Evolutionary conservation across 441 rosid species (phyloP), one percentile per base, ranked within the genome.

Genomic region (Pelargonium fulgidum): DNA sequence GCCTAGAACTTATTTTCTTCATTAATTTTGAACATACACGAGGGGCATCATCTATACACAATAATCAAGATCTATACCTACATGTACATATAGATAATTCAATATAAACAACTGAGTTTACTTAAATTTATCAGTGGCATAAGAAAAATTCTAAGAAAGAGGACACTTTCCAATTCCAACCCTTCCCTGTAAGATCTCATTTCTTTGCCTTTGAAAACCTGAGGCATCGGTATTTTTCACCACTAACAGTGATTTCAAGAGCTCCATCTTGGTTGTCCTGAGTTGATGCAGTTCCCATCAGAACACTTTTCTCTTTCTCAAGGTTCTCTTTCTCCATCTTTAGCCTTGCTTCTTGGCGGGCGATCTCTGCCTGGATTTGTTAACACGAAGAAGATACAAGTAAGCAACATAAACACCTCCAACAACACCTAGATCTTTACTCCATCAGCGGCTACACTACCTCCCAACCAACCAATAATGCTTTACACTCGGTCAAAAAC

Each of bases 181-280:
- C 16, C 58, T 39, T 47, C 36, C 67, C 52, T 52, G 72, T 44
- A 36, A 33, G 12, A 42, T 66, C 58, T 84, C 80, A 88, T 77
- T 89, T 85, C 84, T 89, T 85, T 14, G 94, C 91, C 84, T 89
- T 89, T 0, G 94, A 71, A 65, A 89, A 89, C 83, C 91, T 80
- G 50, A 89, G 84, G 80, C 94, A 89, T 62, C 91, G 73, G 62
- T 89, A 89, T 76, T 89, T 89, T 73, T 89, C 92, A 1, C 95
- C 95, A 36, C 89, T 87, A 11, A 89, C 95, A 45, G 92, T 89
- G 76, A 89, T 89, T 81, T 89, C 95, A 6, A 89, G 89, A 54
- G 95, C 95, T 68, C 95, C 95, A 26, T 89, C 92, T 78, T 89
- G 95, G 75, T 83, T 84, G 71, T 87, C 91, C 76, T 86, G 91